Conservation (phyloP, 768 basidiomycete genomes). For the Suillus brevipes region DNA sequence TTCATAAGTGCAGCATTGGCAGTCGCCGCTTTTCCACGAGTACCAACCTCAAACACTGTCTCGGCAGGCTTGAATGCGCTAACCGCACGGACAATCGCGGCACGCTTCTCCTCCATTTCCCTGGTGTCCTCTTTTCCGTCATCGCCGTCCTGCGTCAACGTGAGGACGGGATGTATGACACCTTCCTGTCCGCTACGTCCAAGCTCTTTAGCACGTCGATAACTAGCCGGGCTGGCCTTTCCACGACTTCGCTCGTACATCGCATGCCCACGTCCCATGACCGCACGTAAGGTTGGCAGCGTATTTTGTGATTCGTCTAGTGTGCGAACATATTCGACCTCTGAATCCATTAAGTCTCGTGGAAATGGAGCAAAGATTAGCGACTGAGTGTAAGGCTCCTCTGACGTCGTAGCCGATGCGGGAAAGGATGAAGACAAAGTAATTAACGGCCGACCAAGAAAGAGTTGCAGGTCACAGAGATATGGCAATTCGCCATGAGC, state of each 20-base stretch:
- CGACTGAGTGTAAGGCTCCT: slow-evolving; percentile 66
- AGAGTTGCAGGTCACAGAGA: slow-evolving; percentile 89
- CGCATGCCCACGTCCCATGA: slow-evolving; percentile 85
- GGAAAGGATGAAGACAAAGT: slow-evolving; percentile 36
- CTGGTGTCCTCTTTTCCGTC: slow-evolving; percentile 41
- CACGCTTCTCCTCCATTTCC: slow-evolving; percentile 45
- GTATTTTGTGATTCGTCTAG: slow-evolving; percentile 65
- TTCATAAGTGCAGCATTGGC: slow-evolving; percentile 81
- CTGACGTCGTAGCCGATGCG: slow-evolving; percentile 42
- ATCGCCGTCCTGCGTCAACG: slow-evolving; percentile 43
- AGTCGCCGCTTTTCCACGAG: slow-evolving; percentile 60
- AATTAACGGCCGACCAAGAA: slow-evolving; percentile 78
- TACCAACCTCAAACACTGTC: slow-evolving; percentile 88
- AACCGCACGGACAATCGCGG: slow-evolving; percentile 69
- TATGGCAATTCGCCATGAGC: slow-evolving; percentile 85
- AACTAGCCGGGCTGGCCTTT: slow-evolving; percentile 83
- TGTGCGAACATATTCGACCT: slow-evolving; percentile 74
- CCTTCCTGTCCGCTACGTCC: slow-evolving; percentile 57
- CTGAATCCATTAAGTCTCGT: slow-evolving; percentile 76
- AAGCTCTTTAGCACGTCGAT: slow-evolving; percentile 89
- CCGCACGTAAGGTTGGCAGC: slow-evolving; percentile 66
- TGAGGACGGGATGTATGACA: slow-evolving; percentile 67
- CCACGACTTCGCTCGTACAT: slow-evolving; percentile 95
- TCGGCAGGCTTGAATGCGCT: slow-evolving; percentile 83
- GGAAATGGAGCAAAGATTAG: slow-evolving; percentile 83